These are phyloP conservation scores for Achlya hypogyna DNA, from an alignment of 352 stramenopile genomes.

Conservation along the genomic window DNA sequence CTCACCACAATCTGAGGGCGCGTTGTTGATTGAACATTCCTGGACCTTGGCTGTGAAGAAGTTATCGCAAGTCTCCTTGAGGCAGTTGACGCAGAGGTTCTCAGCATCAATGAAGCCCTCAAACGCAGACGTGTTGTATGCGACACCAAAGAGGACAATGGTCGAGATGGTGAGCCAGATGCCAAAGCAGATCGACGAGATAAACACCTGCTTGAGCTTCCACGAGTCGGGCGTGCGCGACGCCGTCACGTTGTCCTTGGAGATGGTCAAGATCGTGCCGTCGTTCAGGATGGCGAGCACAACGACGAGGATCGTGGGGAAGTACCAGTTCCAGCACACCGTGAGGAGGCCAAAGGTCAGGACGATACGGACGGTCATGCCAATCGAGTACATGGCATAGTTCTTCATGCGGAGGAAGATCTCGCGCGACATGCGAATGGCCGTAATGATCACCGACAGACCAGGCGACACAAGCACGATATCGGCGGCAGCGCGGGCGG, in stretches of 20 bases:
- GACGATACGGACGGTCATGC: slow-evolving; percentile 82
- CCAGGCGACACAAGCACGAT: slow-evolving; percentile 84
- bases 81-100: slow-evolving; percentile 52
- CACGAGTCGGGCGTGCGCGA: slow-evolving; percentile 55
- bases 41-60: slow-evolving; percentile 49
- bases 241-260: slow-evolving; percentile 62
- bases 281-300: slow-evolving; percentile 88
- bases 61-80: slow-evolving; percentile 43
- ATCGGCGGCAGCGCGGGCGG: slow-evolving; percentile 79
- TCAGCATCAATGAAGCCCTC: slow-evolving; percentile 28
- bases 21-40: slow-evolving; percentile 34
- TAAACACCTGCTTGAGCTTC: slow-evolving; percentile 64
- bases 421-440: slow-evolving; percentile 76
- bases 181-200: slow-evolving; percentile 36
- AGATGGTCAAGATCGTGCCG: slow-evolving; percentile 74
- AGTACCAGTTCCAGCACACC: slow-evolving; percentile 83
- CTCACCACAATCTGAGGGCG: slow-evolving; percentile 50
- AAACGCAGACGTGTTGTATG: slow-evolving; percentile 54
- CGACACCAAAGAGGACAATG: slow-evolving; percentile 44
- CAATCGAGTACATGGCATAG: slow-evolving; percentile 88
- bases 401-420: slow-evolving; percentile 90
- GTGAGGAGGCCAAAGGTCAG: slow-evolving; percentile 82
- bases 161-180: slow-evolving; percentile 2
- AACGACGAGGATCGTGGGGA: slow-evolving; percentile 82
- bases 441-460: slow-evolving; percentile 83